phyloP scores from a whole-genome alignment of 2,329 filamentous ascomycete genomes.

The Venturia aucupariae region DNA sequence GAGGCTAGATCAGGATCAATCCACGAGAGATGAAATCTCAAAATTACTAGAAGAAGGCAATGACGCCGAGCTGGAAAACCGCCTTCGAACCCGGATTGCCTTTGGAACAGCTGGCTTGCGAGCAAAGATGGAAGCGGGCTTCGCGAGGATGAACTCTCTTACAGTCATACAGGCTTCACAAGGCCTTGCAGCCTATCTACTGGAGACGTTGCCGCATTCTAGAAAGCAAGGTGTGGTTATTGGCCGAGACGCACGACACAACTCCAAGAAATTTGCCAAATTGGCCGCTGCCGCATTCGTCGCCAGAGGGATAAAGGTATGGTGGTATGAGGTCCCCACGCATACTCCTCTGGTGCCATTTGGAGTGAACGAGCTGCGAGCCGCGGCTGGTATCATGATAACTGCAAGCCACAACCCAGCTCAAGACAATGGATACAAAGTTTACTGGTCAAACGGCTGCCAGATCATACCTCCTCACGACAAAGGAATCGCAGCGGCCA shows the following conservation, averaged over 20 bases:
- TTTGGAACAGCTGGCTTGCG: conserved; percentile 56
- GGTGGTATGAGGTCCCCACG: conserved; percentile 46
- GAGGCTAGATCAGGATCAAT: conserved; percentile 46
- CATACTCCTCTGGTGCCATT: conserved; percentile 57
- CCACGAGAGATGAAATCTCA: conserved; percentile 46
- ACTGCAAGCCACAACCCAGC: conserved; percentile 58
- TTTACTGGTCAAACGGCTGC: conserved; percentile 56
- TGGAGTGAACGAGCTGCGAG: conserved; percentile 43
- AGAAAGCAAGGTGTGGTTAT: conserved; percentile 46
- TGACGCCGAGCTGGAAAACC: conserved; percentile 40
- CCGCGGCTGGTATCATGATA: conserved; percentile 55
- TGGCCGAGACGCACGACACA: conserved; percentile 54
- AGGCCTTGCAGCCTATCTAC: conserved; percentile 52
- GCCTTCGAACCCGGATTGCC: conserved; percentile 47
- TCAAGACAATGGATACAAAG: conserved; percentile 58
- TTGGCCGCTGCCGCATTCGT: conserved; percentile 52
- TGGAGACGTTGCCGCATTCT: conserved; percentile 34
- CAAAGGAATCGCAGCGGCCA: conserved; percentile 47
- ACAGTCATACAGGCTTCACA: conserved; percentile 56
- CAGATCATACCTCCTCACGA: conserved; percentile 58
- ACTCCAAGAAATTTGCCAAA: conserved; percentile 51
- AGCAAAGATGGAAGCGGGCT: conserved; percentile 57
- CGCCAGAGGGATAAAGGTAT: conserved; percentile 48
- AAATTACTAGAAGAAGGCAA: conserved; percentile 36
- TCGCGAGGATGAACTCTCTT: conserved; percentile 50